phyloP scores from a whole-genome alignment of 345 rosid species.

The Stellera chamaejasme region DNA sequence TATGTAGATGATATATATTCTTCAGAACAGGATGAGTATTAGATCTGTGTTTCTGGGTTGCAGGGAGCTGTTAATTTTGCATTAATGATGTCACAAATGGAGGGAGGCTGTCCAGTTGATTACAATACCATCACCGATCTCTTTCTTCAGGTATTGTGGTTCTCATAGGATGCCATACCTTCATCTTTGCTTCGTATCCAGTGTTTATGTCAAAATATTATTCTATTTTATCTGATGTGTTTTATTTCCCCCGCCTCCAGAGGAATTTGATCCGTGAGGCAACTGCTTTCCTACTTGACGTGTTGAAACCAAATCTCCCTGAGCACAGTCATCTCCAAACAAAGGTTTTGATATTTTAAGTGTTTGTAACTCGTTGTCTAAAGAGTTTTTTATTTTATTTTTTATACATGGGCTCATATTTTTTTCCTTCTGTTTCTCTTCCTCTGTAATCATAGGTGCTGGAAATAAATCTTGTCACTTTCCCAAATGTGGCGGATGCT shows the following conservation, averaged over 20 bases:
- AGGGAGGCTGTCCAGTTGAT: conserved; percentile 97
- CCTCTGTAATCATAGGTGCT: conserved; percentile 48
- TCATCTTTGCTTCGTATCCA: background rate
- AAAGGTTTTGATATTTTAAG: conserved; percentile 39
- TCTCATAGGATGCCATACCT: background rate
- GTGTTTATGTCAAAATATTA: background rate
- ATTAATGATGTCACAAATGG: conserved; percentile 99
- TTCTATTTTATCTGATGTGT: background rate
- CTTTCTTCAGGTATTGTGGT: conserved; percentile 79
- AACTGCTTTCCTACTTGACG: conserved; percentile 94
- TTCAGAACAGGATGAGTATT: background rate
- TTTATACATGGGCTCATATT: background rate
- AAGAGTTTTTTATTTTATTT: background rate
- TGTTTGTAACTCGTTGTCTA: conserved; percentile 2
- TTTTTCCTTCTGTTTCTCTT: conserved; percentile 10
- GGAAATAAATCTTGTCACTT: conserved; percentile 97
- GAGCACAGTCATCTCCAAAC: conserved; percentile 91
- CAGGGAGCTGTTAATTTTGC: conserved; percentile 99
- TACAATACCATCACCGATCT: conserved; percentile 97
- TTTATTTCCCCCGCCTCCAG: conserved; percentile 25
- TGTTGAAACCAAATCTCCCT: conserved; percentile 88
- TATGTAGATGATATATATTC: background rate
- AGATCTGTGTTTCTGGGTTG: conserved; percentile 14
- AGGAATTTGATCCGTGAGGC: conserved; percentile 98
- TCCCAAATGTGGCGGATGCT: conserved; percentile 98